Evolutionary conservation across 768 basidiomycete species (phyloP), one percentile per base, ranked within the genome.

Genomic region (Phylloporus sp.): DNA sequence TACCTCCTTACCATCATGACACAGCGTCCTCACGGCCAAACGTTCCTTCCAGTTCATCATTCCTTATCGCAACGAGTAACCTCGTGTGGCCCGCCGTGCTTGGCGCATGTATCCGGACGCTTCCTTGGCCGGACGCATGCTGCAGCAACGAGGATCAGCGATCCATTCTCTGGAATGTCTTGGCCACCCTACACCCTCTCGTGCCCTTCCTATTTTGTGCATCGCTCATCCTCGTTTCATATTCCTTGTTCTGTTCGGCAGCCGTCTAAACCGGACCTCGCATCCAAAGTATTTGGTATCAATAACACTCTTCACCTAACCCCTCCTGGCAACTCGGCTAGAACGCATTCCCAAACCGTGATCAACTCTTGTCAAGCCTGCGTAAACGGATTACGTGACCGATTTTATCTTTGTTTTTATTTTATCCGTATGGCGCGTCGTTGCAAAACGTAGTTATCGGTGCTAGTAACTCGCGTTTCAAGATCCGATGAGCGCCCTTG

Each of bases 71-170:
- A 36, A 27, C 28, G 20, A 24, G 24, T 29, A 23, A 36, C 24
- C 41, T 28, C n/a, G 29, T 28, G 34, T 29, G n/a, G 8, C 38
- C 32, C 6, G 23, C 12, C 4, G 13, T 23, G n/a, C 12, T 32
- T 26, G 13, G 4, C 31, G 16, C 36, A 42, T 32, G 15, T 32
- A 24, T 41, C 15, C 26, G 46, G 58, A 26, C 5, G 27, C 6
- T 28, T 42, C 36, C 27, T 18, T 51, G 16, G 9, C 52, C 29
- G 43, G 38, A 18, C 50, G 32, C 55, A 61, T 28, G 61, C 45
- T 44, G 52, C 9, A 41, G 42, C 61, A 52, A 49, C 41, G 62
- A 60, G 58, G 60, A 52, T 49, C 38, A 23, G 24, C 48, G 45
- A 49, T 60, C 29, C 38, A n/a, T 39, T 47, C 42, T 38, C 45